A percentile compares a stretch with the other conserved stretches of the same genome.
Conservation (phyloP, 2,329 filamentous ascomycete species). For the Macrophomina tecta region DNA sequence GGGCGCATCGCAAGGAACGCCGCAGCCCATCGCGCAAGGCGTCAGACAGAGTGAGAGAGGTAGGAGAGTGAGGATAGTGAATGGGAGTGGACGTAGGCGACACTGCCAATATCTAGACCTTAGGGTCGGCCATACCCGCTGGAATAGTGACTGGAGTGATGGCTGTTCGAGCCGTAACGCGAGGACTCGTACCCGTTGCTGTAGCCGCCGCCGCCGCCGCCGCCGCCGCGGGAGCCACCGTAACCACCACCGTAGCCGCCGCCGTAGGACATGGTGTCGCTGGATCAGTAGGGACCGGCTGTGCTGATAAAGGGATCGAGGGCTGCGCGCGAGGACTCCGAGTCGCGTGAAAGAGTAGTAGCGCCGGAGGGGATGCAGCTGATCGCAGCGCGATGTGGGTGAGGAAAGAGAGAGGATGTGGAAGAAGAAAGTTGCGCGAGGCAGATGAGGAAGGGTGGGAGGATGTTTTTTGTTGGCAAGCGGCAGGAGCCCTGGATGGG, state of each 20-base stretch:
- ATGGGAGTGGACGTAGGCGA: constrained; percentile 15
- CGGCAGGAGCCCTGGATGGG: constrained; percentile 27
- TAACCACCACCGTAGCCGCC: constrained; percentile 51
- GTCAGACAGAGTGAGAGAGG: neutral
- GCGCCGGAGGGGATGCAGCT: constrained; percentile 3
- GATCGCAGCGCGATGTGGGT: neutral
- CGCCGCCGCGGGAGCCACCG: constrained; percentile 53
- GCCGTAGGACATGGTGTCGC: constrained; percentile 72
- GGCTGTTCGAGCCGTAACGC: constrained; percentile 52
- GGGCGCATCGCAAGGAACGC: constrained; percentile 13
- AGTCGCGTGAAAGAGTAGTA: constrained; percentile 9
- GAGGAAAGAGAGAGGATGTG: constrained; percentile 16
- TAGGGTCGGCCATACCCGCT: constrained; percentile 52
- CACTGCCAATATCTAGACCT: constrained; percentile 48
- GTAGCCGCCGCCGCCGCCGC: constrained; percentile 55
- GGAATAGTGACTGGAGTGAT: constrained; percentile 53
- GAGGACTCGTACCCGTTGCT: constrained; percentile 59
- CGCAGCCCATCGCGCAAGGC: neutral
- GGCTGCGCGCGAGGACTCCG: constrained; percentile 15
- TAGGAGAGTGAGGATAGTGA: neutral
- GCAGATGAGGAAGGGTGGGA: constrained; percentile 25
- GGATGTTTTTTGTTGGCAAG: constrained; percentile 29
- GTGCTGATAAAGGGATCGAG: constrained; percentile 31
- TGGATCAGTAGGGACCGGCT: constrained; percentile 42
- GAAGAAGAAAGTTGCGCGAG: constrained; percentile 13